Base-by-base conservation (phyloP, 2,329 filamentous ascomycete genomes). In the Sarocladiaceae sp. region DNA sequence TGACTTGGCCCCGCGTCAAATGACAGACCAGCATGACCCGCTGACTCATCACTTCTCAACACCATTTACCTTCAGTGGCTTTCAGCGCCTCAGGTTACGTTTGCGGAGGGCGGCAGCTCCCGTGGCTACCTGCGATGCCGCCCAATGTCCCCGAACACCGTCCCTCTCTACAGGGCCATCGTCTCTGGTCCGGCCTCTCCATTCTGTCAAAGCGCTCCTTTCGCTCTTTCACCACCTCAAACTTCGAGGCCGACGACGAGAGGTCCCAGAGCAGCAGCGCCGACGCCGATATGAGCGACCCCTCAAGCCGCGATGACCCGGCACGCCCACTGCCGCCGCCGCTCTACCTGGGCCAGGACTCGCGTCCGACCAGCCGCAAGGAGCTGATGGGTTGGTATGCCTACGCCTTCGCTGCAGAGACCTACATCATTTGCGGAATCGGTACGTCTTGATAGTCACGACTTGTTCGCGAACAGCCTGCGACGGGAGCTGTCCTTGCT, bases 331-430 rank as follows among this genome's bases (percentile, higher is more conserved):
- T 29, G 10, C 33, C 33, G n/a, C 21, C 21, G 48, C 63, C 78
- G 45, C 73, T 78, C 46, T 95, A 94, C 62, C 73, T 74, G 2
- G 88, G 86, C 49, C 88, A 97, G 62, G 93, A 98, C 64, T 86
- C 82, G 19, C 77, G 91, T n/a, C 78, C 85, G 45, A 97, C 93
- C 9, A 95, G 87, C 62, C 70, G 69, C 54, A 91, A 85, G 64
- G 93, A 98, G 74, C 76, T 97, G 48, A 73, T 82, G 31, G 93
- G 91, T 55, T 98, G 94, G 87, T 98, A 97, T 66, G 84, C 85
- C 61, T 97, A 97, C 69, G 86, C 86, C 33, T 97, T 95, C 74
- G 93, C 93, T 19, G 89, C 91, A 16, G 93, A 98, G 68, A 91
- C 94, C 44, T 97, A 96, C 62, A 88, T 94, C 13, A 87, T 97